Conservation (phyloP, 2,329 filamentous ascomycete genomes). For the Microcyclosporella mali region DNA sequence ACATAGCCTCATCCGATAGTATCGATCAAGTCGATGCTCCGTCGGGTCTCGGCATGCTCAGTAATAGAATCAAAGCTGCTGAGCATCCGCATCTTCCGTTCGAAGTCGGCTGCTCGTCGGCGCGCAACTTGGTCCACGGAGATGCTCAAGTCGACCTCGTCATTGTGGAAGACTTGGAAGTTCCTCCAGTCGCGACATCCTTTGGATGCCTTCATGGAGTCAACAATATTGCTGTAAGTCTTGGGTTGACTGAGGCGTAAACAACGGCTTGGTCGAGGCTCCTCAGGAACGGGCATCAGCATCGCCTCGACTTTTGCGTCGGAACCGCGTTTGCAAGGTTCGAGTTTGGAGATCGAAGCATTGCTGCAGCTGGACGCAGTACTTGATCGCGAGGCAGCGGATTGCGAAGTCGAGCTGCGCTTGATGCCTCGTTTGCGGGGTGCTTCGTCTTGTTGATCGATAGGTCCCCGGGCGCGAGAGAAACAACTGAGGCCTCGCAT, state of each 20-base stretch:
- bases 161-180: slow-evolving; percentile 29
- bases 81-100: slow-evolving; percentile 22
- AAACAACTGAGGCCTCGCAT: too few species aligned
- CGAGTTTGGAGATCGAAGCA: slow-evolving; percentile 22
- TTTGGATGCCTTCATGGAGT: slow-evolving; percentile 27
- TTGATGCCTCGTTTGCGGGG: neutral
- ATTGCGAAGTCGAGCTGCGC: neutral
- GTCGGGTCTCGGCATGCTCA: too few species aligned
- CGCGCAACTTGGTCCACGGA: slow-evolving; percentile 25
- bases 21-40: too few species aligned
- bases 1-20: too few species aligned
- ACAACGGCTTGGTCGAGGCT: slow-evolving; percentile 23
- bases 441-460: slow-evolving; percentile 12
- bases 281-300: slow-evolving; percentile 31
- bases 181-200: slow-evolving; percentile 30
- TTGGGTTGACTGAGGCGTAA: slow-evolving; percentile 28
- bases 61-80: slow-evolving; percentile 15
- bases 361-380: slow-evolving; percentile 10
- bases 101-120: slow-evolving; percentile 23
- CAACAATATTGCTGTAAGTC: slow-evolving; percentile 30
- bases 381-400: slow-evolving; percentile 21
- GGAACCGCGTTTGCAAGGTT: slow-evolving; percentile 26
- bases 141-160: slow-evolving; percentile 28
- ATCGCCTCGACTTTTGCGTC: slow-evolving; percentile 29
- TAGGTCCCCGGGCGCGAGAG: slow-evolving; percentile 9